These are phyloP conservation scores for Hemileccinum rubropunctum DNA, from an alignment of 768 basidiomycete species.

Conservation along the genomic window DNA sequence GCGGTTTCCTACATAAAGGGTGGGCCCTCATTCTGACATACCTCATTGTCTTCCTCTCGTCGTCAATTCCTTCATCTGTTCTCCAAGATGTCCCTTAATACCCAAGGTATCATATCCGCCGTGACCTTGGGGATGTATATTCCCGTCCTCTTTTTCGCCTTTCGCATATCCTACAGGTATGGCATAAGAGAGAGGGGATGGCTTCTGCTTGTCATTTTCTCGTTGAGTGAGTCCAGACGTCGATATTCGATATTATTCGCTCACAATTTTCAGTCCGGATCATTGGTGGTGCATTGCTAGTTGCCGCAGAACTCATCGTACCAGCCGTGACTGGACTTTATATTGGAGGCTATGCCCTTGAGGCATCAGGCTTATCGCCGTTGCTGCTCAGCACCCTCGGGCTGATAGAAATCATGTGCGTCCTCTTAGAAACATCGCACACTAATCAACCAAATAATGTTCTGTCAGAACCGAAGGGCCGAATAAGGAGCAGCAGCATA, in stretches of 20 bases:
- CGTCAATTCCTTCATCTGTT: background rate
- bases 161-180: slow-evolving; percentile 49
- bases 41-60: slow-evolving; percentile 2
- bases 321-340: slow-evolving; percentile 44
- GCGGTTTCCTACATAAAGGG: slow-evolving; percentile 20
- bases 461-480: slow-evolving; percentile 30
- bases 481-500: slow-evolving; percentile 12
- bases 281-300: slow-evolving; percentile 51
- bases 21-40: background rate
- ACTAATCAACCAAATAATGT: slow-evolving; percentile 1
- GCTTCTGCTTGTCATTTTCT: slow-evolving; percentile 64
- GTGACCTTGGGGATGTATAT: slow-evolving; percentile 59
- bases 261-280: slow-evolving; percentile 46
- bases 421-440: background rate
- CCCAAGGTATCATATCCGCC: slow-evolving; percentile 52
- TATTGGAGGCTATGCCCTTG: slow-evolving; percentile 48
- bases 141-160: slow-evolving; percentile 48
- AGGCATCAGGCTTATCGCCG: slow-evolving; percentile 39
- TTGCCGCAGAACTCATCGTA: slow-evolving; percentile 48
- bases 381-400: slow-evolving; percentile 37
- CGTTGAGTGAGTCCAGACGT: slow-evolving; percentile 42
- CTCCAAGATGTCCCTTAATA: slow-evolving; percentile 34
- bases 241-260: background rate
- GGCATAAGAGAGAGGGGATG: slow-evolving; percentile 62
- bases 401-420: slow-evolving; percentile 36